Evolutionary conservation across 169 alveolate species (phyloP), one percentile per base, ranked within the genome.

Genomic region (Theileria luwenshuni): DNA sequence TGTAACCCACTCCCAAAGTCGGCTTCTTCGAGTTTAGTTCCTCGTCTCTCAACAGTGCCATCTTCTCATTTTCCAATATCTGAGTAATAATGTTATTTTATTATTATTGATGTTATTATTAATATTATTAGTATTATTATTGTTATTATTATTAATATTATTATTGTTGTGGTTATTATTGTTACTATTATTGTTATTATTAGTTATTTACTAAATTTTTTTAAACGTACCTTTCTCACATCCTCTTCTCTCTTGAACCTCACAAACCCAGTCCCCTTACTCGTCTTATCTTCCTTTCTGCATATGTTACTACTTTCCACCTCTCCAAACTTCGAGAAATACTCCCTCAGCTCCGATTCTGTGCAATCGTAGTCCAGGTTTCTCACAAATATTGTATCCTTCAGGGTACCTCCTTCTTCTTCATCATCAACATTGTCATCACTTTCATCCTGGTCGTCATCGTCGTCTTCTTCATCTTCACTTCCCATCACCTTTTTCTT

Each of bases 351-450:
- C 19, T 59, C 85, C 27, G 47, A 63, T 32, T 74, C 81, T 5
- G 89, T 74, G 7, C 84, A 47, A 10, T 73, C 85, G 76, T 51
- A 81, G 62, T 76, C 68, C 74, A 81, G 48, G 71, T 81, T 81
- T 6, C 85, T 76, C 28, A 81, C 89, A 51, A 81, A 81, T 23
- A 74, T 74, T n/a, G 85, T 81, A 41, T 75, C 62, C 17, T 25
- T 59, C 8, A 38, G 30, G 5, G 65, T 69, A 59, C 33, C 80
- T 15, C 25, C 33, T 28, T 43, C 49, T 21, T 54, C 30, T 1
- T 6, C 75, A 49, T 6, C 17, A 2, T 25, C 43, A 15, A 27
- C 60, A n/a, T 0, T 6, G 13, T 23, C 61, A 2, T 68, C 74
- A 2, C 33, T 33, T 1, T 19, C 71, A 15, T 5, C 5, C 45